Percentiles rank a stretch among this genome's conserved stretches.
Evolutionary conservation across 1,139 yeast genomes (phyloP).

Genomic region (Ashbya aceris): DNA sequence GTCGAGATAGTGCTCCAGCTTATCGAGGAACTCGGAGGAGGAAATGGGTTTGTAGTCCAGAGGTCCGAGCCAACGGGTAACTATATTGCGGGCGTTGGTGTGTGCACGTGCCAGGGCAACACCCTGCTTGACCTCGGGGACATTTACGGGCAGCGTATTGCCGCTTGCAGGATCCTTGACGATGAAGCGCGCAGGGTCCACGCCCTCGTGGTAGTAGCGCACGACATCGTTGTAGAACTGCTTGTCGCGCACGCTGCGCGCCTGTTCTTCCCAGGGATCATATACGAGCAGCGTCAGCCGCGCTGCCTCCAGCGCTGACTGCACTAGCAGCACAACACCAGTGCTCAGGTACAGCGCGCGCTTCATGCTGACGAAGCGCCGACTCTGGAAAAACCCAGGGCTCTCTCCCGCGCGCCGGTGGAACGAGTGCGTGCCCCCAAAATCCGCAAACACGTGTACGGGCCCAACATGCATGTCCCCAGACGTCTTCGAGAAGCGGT

Average conservation of each 20-base stretch:
- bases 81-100: slow-evolving; percentile 37
- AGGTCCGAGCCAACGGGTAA: slow-evolving; percentile 49
- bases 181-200: slow-evolving; percentile 27
- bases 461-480: slow-evolving; percentile 14
- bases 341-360: slow-evolving; percentile 17
- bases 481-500: slow-evolving; percentile 25
- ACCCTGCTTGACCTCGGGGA: slow-evolving; percentile 29
- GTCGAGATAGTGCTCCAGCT: slow-evolving; percentile 31
- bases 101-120: slow-evolving; percentile 36
- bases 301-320: slow-evolving; percentile 37
- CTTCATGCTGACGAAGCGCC: slow-evolving; percentile 14
- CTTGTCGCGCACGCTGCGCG: slow-evolving; percentile 32
- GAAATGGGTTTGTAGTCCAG: slow-evolving; percentile 44
- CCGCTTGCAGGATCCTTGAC: slow-evolving; percentile 28
- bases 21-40: slow-evolving; percentile 38
- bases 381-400: slow-evolving; percentile 11
- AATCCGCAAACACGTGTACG: slow-evolving; percentile 12
- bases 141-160: slow-evolving; percentile 21
- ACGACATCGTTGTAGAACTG: slow-evolving; percentile 29
- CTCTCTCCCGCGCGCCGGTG: slow-evolving; percentile 10
- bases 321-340: slow-evolving; percentile 24
- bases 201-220: slow-evolving; percentile 28
- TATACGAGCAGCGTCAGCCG: slow-evolving; percentile 40
- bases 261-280: slow-evolving; percentile 62
- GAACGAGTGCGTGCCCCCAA: slow-evolving; percentile 20